Conservation (phyloP, 352 stramenopile genomes). For the Phytopythium delawarense region DNA sequence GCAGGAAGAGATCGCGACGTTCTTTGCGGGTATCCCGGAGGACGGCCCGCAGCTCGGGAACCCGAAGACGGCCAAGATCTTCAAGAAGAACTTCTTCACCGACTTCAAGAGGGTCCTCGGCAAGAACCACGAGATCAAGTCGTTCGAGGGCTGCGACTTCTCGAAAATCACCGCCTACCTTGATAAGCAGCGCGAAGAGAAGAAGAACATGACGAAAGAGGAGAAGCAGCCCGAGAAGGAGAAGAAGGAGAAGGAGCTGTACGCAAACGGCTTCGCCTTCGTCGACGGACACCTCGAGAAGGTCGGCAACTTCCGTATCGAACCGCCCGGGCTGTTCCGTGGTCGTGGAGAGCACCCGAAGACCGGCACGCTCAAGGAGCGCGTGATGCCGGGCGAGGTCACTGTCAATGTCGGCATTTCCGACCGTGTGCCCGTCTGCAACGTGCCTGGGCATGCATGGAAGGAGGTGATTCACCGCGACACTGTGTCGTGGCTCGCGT, state of each 20-base stretch:
- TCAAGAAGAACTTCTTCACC: slow-evolving; percentile 99
- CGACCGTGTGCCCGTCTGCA: slow-evolving; percentile 89
- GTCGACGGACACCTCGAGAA: slow-evolving; percentile 99
- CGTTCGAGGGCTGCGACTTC: slow-evolving; percentile 98
- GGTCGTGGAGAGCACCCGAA: slow-evolving; percentile 98
- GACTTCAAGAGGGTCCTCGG: slow-evolving; percentile 91
- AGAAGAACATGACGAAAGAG: slow-evolving; percentile 96
- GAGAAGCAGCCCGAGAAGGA: slow-evolving; percentile 88
- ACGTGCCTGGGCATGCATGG: slow-evolving; percentile 94
- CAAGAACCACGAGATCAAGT: slow-evolving; percentile 93
- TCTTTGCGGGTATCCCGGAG: slow-evolving; percentile 94
- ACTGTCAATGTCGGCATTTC: slow-evolving; percentile 96
- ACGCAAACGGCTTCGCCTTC: slow-evolving; percentile 95
- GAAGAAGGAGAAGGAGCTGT: slow-evolving; percentile 90
- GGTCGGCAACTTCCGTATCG: slow-evolving; percentile 95
- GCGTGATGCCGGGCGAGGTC: slow-evolving; percentile 95
- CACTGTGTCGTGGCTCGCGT: slow-evolving; percentile 90
- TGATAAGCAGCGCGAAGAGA: slow-evolving; percentile 89
- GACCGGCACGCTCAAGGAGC: slow-evolving; percentile 98
- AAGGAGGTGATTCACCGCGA: slow-evolving; percentile 95
- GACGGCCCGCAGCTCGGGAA: slow-evolving; percentile 98
- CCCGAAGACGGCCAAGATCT: slow-evolving; percentile 95
- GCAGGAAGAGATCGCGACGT: slow-evolving; percentile 95
- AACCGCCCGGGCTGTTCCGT: slow-evolving; percentile 98
- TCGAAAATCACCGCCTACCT: slow-evolving; percentile 91